These are phyloP conservation scores for Dillenia suffruticosa DNA, from an alignment of 164 flowering plant genomes.

Conservation along the genomic window DNA sequence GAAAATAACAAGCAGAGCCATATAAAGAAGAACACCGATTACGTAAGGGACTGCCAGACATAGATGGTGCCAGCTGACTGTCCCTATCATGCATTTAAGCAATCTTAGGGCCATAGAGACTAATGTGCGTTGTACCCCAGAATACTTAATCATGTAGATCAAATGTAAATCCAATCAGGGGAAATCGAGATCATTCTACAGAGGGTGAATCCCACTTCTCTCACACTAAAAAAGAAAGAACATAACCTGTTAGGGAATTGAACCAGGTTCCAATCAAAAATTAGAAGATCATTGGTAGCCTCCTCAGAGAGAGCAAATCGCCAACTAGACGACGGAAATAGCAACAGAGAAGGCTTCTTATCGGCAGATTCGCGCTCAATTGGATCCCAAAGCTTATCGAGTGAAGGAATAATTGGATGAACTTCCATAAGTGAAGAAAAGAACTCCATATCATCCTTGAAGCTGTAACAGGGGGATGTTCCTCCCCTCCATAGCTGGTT, in stretches of 20 bases:
- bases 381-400: constrained; percentile 68
- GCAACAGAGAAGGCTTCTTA: constrained; percentile 44
- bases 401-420: constrained; percentile 83
- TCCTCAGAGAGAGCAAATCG: constrained; percentile 60
- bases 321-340: constrained; percentile 54
- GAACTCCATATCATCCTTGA: constrained; percentile 96
- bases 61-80: too few relatives aligned
- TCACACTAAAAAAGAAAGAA: neutral
- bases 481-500: constrained; percentile 62
- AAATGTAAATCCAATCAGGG: too few relatives aligned
- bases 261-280: constrained; percentile 67
- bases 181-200: too few relatives aligned
- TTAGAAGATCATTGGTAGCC: constrained; percentile 40
- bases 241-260: constrained; percentile 64
- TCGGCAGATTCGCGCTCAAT: constrained; percentile 37
- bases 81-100: too few relatives aligned
- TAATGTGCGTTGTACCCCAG: too few relatives aligned
- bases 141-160: too few relatives aligned
- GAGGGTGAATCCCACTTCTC: neutral
- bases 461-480: constrained; percentile 50
- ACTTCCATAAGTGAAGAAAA: constrained; percentile 97
- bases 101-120: too few relatives aligned
- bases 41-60: too few relatives aligned
- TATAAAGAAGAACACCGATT: too few relatives aligned
- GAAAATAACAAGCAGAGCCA: too few relatives aligned